A percentile compares a stretch with the other conserved stretches of the same genome.
Evolutionary conservation across 495 filamentous ascomycete genomes (phyloP).

Genomic region (Massariosphaeria phaeospora): DNA sequence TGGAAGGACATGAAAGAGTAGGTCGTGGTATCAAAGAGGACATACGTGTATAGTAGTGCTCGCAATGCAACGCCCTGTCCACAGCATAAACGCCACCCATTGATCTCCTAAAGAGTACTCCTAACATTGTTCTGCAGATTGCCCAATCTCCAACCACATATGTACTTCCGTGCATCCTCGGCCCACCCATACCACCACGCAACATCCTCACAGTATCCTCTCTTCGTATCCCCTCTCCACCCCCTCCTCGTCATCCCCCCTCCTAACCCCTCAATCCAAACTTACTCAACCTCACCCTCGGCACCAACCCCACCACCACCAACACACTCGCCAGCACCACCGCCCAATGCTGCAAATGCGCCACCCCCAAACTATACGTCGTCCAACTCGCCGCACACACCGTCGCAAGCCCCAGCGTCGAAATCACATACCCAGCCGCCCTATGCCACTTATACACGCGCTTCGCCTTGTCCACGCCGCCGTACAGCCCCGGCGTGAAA

Average conservation of each 20-base stretch:
- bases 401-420: slow-evolving; percentile 66
- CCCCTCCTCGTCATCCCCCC: slow-evolving; percentile 11
- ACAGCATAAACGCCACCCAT: no score
- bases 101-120: no score
- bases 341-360: slow-evolving; percentile 70
- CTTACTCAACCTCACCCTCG: slow-evolving; percentile 79
- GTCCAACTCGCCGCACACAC: slow-evolving; percentile 73
- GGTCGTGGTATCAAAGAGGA: neutral
- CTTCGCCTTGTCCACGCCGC: slow-evolving; percentile 74
- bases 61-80: no score
- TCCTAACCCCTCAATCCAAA: slow-evolving; percentile 55
- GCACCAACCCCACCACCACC: slow-evolving; percentile 61
- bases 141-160: no score
- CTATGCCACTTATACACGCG: slow-evolving; percentile 85
- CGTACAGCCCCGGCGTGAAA: slow-evolving; percentile 64
- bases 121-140: no score
- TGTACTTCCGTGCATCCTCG: no score
- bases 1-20: neutral
- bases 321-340: slow-evolving; percentile 58
- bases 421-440: slow-evolving; percentile 65
- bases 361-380: slow-evolving; percentile 53
- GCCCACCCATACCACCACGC: no score
- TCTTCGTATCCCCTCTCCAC: no score
- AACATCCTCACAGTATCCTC: no score
- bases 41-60: neutral